Percentiles rank a stretch among this genome's conserved stretches.
These are phyloP conservation scores for Pouteria glomerata DNA, from an alignment of 148 eudicot species.

Conservation along the genomic window DNA sequence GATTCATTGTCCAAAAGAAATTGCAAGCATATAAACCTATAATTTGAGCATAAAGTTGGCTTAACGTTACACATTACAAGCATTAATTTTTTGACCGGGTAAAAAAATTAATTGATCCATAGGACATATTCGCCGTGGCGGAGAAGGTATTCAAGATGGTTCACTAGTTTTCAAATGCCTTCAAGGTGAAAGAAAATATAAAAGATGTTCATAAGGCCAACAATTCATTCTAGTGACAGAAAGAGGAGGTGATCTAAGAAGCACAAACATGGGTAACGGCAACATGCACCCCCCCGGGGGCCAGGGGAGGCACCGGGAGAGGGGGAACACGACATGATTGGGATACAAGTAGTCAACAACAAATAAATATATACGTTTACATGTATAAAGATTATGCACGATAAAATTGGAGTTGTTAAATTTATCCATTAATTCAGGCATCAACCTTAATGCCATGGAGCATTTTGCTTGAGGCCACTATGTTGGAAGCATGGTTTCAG, in stretches of 20 bases:
- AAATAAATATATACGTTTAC: too few species aligned
- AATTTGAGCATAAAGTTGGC: not conserved
- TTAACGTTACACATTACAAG: too few species aligned
- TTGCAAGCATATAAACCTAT: not conserved
- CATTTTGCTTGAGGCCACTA: not conserved
- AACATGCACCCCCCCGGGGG: too few species aligned
- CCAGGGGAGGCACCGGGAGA: too few species aligned
- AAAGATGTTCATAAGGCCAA: not conserved
- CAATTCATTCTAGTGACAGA: not conserved
- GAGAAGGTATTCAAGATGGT: not conserved
- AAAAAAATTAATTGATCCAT: not conserved
- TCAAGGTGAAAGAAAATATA: not conserved
- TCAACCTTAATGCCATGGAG: not conserved
- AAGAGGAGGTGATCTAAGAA: not conserved
- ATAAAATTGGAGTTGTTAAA: too few species aligned
- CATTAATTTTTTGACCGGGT: not conserved
- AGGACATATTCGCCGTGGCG: not conserved
- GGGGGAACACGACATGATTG: too few species aligned
- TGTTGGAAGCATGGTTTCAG: not conserved
- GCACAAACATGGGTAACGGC: too few species aligned
- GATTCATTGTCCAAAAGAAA: not conserved
- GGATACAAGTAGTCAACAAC: too few species aligned
- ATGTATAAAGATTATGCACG: too few species aligned
- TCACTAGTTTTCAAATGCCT: not conserved
- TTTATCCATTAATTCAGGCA: not conserved